Conservation (phyloP, 2,329 filamentous ascomycete species). For the Fusarium oxysporum region DNA sequence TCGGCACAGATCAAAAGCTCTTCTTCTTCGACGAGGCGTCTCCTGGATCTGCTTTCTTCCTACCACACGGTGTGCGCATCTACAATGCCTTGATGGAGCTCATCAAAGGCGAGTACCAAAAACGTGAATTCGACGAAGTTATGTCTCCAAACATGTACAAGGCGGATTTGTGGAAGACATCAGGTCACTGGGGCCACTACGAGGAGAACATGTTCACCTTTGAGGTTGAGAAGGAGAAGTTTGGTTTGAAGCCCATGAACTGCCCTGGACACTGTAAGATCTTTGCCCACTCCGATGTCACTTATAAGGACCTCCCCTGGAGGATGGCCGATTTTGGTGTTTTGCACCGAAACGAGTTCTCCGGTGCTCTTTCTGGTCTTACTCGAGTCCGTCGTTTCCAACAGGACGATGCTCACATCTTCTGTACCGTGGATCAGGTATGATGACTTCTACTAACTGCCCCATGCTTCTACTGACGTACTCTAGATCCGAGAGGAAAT, state of each 20-base stretch:
- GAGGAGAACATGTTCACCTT: slow-evolving; percentile 91
- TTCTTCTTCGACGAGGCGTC: slow-evolving; percentile 97
- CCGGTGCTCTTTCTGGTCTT: slow-evolving; percentile 88
- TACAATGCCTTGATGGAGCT: slow-evolving; percentile 89
- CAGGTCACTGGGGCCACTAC: slow-evolving; percentile 88
- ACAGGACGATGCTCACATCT: slow-evolving; percentile 96
- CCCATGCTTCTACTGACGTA: slow-evolving; percentile 7
- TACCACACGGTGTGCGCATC: slow-evolving; percentile 92
- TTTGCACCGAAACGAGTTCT: slow-evolving; percentile 94
- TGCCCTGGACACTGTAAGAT: slow-evolving; percentile 94
- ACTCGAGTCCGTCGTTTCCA: slow-evolving; percentile 94
- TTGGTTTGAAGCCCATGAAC: slow-evolving; percentile 95
- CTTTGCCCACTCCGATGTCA: slow-evolving; percentile 84
- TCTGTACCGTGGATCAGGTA: slow-evolving; percentile 70
- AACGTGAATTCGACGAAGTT: slow-evolving; percentile 93
- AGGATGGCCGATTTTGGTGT: slow-evolving; percentile 96
- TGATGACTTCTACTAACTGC: neutral
- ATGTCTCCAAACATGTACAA: slow-evolving; percentile 97
- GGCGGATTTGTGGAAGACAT: slow-evolving; percentile 90
- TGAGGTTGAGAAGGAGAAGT: slow-evolving; percentile 77
- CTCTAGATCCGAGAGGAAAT: slow-evolving; percentile 64
- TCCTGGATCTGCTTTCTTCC: slow-evolving; percentile 92
- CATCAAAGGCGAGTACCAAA: slow-evolving; percentile 89
- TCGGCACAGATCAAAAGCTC: slow-evolving; percentile 94
- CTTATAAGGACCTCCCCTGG: slow-evolving; percentile 87